phyloP scores from a whole-genome alignment of 805 yeast genomes.

The Komagataella populi region DNA sequence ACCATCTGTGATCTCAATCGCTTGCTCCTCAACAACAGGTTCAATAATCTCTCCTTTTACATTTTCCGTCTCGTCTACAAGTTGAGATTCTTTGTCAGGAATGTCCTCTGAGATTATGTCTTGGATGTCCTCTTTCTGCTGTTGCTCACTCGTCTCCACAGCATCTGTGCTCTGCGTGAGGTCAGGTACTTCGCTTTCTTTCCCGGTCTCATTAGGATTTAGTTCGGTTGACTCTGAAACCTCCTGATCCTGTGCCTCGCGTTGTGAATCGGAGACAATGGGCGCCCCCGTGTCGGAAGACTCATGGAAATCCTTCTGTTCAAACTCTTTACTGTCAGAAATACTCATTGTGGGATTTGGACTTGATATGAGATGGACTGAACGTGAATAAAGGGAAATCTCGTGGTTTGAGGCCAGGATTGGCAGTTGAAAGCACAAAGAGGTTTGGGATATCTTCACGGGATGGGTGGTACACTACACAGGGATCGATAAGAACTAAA shows the following conservation, averaged over 20 bases:
- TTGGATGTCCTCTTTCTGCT: not conserved
- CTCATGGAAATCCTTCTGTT: not conserved
- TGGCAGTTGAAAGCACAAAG: not conserved
- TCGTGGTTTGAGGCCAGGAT: not conserved
- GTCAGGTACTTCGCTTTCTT: not conserved
- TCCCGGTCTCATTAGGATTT: not conserved
- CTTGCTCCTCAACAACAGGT: slow-evolving; percentile 2
- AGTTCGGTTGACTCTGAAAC: not conserved
- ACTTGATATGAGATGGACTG: not conserved
- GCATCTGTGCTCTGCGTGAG: not conserved
- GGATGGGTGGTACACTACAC: not conserved
- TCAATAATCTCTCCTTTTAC: not conserved
- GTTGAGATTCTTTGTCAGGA: not conserved
- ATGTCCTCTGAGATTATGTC: not conserved
- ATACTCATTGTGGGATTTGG: not conserved
- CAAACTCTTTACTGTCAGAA: not conserved
- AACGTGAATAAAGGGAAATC: not conserved
- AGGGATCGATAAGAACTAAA: not conserved
- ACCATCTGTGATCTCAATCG: slow-evolving; percentile 2
- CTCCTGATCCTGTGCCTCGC: not conserved
- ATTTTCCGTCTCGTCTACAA: not conserved
- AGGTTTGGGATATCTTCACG: not conserved
- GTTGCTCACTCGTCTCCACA: not conserved
- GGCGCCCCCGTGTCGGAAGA: not conserved
- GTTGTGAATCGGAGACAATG: not conserved